Evolutionary conservation across 2,329 filamentous ascomycete species (phyloP).

Genomic region (Penicillium sclerotigenum): DNA sequence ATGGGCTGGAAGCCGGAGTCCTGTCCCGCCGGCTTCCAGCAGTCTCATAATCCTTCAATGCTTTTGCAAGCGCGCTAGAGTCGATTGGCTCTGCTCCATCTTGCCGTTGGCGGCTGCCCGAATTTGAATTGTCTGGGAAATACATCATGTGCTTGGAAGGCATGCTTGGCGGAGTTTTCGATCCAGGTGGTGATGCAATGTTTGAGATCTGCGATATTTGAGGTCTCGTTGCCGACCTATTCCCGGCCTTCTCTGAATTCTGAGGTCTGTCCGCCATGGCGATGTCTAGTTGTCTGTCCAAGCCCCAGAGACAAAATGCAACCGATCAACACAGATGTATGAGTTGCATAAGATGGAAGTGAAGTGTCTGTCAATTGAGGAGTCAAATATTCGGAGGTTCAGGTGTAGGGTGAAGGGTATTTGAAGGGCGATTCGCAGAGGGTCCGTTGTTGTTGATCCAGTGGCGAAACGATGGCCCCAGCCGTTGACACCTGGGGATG

Average conservation of each 20-base stretch:
- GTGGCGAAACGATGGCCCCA: not conserved
- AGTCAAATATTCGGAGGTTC: not conserved
- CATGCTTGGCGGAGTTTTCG: constrained; percentile 59
- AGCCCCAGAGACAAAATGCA: constrained; percentile 13
- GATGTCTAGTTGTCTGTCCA: constrained; percentile 11
- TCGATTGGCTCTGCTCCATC: constrained; percentile 55
- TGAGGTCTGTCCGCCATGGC: constrained; percentile 23
- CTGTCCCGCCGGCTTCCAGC: constrained; percentile 57
- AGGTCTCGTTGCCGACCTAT: constrained; percentile 17
- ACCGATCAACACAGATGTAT: not conserved
- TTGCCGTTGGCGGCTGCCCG: constrained; percentile 26
- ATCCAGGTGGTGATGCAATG: constrained; percentile 52
- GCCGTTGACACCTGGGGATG: not conserved
- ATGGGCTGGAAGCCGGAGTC: constrained; percentile 64
- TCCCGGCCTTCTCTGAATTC: constrained; percentile 16
- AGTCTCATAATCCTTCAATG: constrained; percentile 61
- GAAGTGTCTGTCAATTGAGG: not conserved
- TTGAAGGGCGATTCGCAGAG: constrained; percentile 10
- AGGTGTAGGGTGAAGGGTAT: constrained; percentile 2
- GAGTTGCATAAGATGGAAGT: constrained; percentile 13
- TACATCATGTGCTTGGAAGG: constrained; percentile 46
- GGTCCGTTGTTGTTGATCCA: constrained; percentile 10
- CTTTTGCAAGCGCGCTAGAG: constrained; percentile 57
- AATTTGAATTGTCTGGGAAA: constrained; percentile 31
- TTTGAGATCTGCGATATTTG: constrained; percentile 29